A percentile compares a stretch with the other conserved stretches of the same genome.
These are phyloP conservation scores for Russula virescens DNA, from an alignment of 768 basidiomycete species.

Conservation along the genomic window DNA sequence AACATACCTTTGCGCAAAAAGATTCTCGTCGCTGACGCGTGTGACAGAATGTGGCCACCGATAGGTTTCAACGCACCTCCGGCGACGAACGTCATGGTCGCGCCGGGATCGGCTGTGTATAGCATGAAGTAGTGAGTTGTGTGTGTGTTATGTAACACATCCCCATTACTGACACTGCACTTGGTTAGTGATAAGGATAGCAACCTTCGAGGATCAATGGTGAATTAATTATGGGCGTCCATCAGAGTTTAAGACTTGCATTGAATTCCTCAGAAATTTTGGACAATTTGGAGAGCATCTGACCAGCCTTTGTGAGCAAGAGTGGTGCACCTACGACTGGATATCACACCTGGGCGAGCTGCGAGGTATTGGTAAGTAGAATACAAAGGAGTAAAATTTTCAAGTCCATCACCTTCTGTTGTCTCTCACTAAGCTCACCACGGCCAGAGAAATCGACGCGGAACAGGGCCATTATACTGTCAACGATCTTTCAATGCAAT, in stretches of 20 bases:
- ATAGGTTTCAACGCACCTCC: slow-evolving; percentile 90
- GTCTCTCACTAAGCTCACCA: slow-evolving; percentile 90
- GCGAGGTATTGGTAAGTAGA: slow-evolving; percentile 20
- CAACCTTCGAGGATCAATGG: slow-evolving; percentile 49
- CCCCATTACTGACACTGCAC: slow-evolving; percentile 59
- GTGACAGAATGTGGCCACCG: slow-evolving; percentile 83
- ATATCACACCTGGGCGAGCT: slow-evolving; percentile 73
- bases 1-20: slow-evolving; percentile 76
- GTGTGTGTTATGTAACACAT: not conserved
- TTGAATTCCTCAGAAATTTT: slow-evolving; percentile 93
- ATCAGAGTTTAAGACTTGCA: slow-evolving; percentile 36
- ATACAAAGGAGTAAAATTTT: not conserved
- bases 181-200: slow-evolving; percentile 87
- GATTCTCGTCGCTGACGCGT: slow-evolving; percentile 80
- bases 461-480: slow-evolving; percentile 97
- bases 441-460: slow-evolving; percentile 89
- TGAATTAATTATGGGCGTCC: not conserved
- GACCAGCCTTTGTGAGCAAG: slow-evolving; percentile 1
- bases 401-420: slow-evolving; percentile 62
- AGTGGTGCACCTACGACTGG: not conserved
- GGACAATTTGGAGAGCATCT: slow-evolving; percentile 89
- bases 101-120: slow-evolving; percentile 75
- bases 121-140: not conserved
- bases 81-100: slow-evolving; percentile 92
- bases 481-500: slow-evolving; percentile 60